These are phyloP conservation scores for Phytophthora agathidicida DNA, from an alignment of 352 stramenopile genomes.

Conservation along the genomic window DNA sequence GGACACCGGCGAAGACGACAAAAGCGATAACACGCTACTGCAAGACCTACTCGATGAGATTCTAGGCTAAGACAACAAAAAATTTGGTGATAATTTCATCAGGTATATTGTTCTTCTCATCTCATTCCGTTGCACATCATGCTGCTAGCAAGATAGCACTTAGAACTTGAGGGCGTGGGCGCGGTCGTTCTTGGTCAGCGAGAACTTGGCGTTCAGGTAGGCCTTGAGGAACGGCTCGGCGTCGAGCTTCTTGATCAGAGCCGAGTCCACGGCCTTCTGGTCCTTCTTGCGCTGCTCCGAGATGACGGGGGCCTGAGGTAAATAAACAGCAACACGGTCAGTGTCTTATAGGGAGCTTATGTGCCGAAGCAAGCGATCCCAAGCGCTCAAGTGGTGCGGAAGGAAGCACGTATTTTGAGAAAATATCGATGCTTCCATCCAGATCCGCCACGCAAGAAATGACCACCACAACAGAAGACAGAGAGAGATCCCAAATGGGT, in stretches of 20 bases:
- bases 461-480: background rate
- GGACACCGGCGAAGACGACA: conserved; percentile 32
- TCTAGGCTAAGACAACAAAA: conserved; percentile 26
- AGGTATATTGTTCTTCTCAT: conserved; percentile 62
- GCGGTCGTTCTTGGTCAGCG: conserved; percentile 96
- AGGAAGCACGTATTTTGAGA: conserved; percentile 4
- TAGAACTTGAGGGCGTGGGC: conserved; percentile 99
- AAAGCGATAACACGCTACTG: conserved; percentile 50
- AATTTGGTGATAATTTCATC: conserved; percentile 58
- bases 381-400: conserved; percentile 77
- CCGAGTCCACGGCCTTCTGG: conserved; percentile 98
- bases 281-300: conserved; percentile 98
- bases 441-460: conserved; percentile 13
- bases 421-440: conserved; percentile 4
- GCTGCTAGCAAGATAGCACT: conserved; percentile 42
- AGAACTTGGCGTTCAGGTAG: conserved; percentile 99
- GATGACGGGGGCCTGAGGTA: conserved; percentile 89
- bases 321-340: conserved; percentile 19
- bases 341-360: conserved; percentile 82
- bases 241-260: conserved; percentile 86
- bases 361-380: conserved; percentile 87
- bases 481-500: conserved; percentile 39
- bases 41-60: conserved; percentile 83
- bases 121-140: conserved; percentile 27
- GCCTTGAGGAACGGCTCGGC: conserved; percentile 95